These are phyloP conservation scores for Saccharata proteae DNA, from an alignment of 2,329 filamentous ascomycete species.

Conservation along the genomic window DNA sequence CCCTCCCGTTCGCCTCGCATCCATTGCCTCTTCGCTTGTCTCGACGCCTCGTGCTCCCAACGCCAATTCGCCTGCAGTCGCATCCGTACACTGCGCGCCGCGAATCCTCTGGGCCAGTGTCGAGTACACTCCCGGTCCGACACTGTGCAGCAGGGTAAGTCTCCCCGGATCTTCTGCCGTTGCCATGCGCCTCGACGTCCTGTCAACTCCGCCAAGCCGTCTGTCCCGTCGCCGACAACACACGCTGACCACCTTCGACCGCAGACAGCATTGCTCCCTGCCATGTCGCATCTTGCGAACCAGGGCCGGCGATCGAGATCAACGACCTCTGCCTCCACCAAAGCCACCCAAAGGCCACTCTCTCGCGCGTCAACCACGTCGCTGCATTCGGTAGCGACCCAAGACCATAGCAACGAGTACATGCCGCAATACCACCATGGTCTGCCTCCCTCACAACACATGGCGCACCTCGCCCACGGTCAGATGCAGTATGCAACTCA, in stretches of 20 bases:
- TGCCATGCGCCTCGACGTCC: too few relatives aligned
- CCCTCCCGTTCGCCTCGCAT: too few relatives aligned
- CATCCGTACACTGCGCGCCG: too few relatives aligned
- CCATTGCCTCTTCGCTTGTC: too few relatives aligned
- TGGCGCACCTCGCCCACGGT: conserved; percentile 8
- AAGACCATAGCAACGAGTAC: conserved; percentile 16
- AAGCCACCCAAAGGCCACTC: conserved; percentile 30
- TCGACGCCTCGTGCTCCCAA: too few relatives aligned
- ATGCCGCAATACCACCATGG: conserved; percentile 10
- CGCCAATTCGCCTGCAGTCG: too few relatives aligned
- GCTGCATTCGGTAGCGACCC: conserved; percentile 23
- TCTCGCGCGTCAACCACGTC: conserved; percentile 39
- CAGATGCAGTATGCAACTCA: conserved; percentile 16
- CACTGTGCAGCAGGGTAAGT: too few relatives aligned
- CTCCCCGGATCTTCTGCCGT: too few relatives aligned
- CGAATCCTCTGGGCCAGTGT: too few relatives aligned
- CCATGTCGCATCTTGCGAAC: conserved; percentile 17
- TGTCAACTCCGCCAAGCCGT: too few relatives aligned
- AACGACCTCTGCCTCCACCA: conserved; percentile 32
- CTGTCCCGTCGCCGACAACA: too few relatives aligned
- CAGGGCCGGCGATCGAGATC: conserved; percentile 32
- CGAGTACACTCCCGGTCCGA: too few relatives aligned
- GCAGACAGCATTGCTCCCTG: conserved; percentile 9
- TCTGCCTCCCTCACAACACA: conserved; percentile 12
- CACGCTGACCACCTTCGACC: conserved; percentile 10